Evolutionary conservation across 805 yeast genomes (phyloP), one percentile per base, ranked within the genome.

Genomic region (Priceomyces castillae): DNA sequence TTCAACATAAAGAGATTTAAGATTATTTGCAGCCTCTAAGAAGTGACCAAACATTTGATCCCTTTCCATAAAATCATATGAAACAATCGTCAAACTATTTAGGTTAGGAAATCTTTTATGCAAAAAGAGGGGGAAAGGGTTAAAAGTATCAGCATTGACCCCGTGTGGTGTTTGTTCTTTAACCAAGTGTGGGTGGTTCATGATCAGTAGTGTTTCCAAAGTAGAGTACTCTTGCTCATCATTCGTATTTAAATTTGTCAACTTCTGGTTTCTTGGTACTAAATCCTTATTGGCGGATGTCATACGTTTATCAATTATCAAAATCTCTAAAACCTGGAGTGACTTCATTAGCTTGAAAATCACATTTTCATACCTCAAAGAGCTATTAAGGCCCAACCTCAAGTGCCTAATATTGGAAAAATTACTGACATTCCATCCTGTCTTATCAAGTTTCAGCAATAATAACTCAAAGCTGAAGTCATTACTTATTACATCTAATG

Each of bases 401-500:
- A 69, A 46, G 7, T 44, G 37, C 23, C 45, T 46, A 4, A 68
- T 26, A 1, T 44, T 39, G 6, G 43, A 40, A 41, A 66, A 56
- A 28, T 55, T 57, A 34, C 47, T 49, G 25, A 53, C 43, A 37
- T 44, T 53, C 68, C 72, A 67, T 14, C 47, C 52, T 30, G 37
- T 40, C 41, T 61, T 62, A 23, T 56, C 54, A 18, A 69, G 44
- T 37, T 46, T 53, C 14, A 51, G 46, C 12, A 62, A 30, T 5
- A 70, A 34, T 1, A 59, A 41, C 39, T 63, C 64, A 40, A 63
- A 46, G 26, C 51, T 58, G 36, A 68, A 46, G 11, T 51, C 40
- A 14, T 46, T 44, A 40, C 67, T 67, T 26, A 57, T 35, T 11
- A 69, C 36, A 26, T 67, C 71, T n/a, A 70, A 49, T 3, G 51